Conservation (phyloP, 306 rosid species). For the Lablab purpureus region DNA sequence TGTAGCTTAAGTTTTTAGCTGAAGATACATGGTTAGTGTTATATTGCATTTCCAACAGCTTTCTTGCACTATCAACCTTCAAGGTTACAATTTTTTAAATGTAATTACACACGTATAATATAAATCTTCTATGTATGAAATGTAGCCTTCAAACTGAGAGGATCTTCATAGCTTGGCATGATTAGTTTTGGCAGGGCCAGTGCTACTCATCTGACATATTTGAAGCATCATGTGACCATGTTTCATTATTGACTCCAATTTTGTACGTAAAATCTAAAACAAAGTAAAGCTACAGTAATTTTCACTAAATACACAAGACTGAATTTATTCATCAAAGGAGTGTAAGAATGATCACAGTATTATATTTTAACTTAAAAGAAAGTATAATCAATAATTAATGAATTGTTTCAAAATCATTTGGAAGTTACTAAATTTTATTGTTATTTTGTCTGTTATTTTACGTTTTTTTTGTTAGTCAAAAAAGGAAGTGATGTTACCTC, state of each 20-base stretch:
- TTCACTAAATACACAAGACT: neutral
- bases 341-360: slow-evolving; percentile 3
- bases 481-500: slow-evolving; percentile 50
- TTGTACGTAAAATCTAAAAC: slow-evolving; percentile 2
- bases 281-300: neutral
- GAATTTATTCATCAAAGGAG: neutral
- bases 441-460: slow-evolving; percentile 21
- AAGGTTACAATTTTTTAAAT: neutral
- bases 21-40: neutral
- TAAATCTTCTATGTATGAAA: neutral
- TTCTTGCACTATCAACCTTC: neutral
- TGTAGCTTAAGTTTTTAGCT: neutral
- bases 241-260: neutral
- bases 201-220: slow-evolving; percentile 17
- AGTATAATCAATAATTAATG: neutral
- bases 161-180: neutral
- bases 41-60: neutral
- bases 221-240: slow-evolving; percentile 14
- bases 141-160: slow-evolving; percentile 5
- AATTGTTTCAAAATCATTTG: neutral
- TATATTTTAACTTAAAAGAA: neutral
- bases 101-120: neutral
- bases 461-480: slow-evolving; percentile 54
- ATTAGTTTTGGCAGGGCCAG: neutral
- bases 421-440: neutral